Percentiles rank a stretch among this genome's conserved stretches.
phyloP scores from a whole-genome alignment of 805 yeast species.

The Wickerhamomyces bisporus region DNA sequence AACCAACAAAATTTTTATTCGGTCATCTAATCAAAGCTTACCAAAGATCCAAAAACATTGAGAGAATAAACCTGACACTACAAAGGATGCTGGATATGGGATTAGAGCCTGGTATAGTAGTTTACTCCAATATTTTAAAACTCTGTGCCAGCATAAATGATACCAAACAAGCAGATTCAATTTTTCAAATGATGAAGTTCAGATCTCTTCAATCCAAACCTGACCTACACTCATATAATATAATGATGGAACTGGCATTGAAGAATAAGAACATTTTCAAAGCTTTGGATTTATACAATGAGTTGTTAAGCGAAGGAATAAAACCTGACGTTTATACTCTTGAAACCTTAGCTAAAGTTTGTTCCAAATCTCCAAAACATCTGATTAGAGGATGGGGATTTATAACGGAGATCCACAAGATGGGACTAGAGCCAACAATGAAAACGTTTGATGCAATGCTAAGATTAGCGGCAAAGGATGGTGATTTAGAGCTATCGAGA shows the following conservation, averaged over 20 bases:
- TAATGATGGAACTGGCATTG: slow-evolving; percentile 63
- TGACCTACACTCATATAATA: slow-evolving; percentile 59
- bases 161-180: slow-evolving; percentile 57
- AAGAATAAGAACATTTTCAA: slow-evolving; percentile 60
- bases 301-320: slow-evolving; percentile 42
- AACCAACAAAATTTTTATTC: slow-evolving; percentile 32
- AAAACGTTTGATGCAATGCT: slow-evolving; percentile 63
- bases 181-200: slow-evolving; percentile 85
- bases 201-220: slow-evolving; percentile 64
- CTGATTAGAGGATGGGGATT: slow-evolving; percentile 70
- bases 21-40: slow-evolving; percentile 38
- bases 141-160: slow-evolving; percentile 50
- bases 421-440: slow-evolving; percentile 34
- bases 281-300: slow-evolving; percentile 72
- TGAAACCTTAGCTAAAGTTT: slow-evolving; percentile 62
- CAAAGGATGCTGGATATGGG: slow-evolving; percentile 22
- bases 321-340: slow-evolving; percentile 40
- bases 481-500: slow-evolving; percentile 68
- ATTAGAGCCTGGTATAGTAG: slow-evolving; percentile 36
- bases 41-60: slow-evolving; percentile 28
- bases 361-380: slow-evolving; percentile 47
- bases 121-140: slow-evolving; percentile 56
- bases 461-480: slow-evolving; percentile 71
- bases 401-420: slow-evolving; percentile 56
- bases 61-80: slow-evolving; percentile 17